Evolutionary conservation across 176 grass and related monocot species (phyloP).

Genomic region (Eremochloa ophiuroides): DNA sequence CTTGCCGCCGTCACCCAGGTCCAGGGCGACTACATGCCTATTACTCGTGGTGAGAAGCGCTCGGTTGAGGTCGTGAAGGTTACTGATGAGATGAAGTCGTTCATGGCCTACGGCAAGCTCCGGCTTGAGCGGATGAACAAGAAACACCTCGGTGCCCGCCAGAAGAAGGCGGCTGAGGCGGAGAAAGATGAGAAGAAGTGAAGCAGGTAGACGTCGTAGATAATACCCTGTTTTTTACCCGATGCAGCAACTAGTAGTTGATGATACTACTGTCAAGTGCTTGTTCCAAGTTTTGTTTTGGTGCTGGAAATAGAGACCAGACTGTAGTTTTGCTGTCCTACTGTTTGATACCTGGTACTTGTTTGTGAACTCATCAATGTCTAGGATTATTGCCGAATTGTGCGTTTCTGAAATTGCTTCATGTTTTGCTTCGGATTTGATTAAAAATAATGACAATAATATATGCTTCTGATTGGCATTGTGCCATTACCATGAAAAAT

Average conservation of each 20-base stretch:
- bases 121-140: conserved; percentile 90
- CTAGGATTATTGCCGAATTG: background rate
- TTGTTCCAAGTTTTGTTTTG: conserved; percentile 40
- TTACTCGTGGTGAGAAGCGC: conserved; percentile 72
- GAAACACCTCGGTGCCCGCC: conserved; percentile 58
- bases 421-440: background rate
- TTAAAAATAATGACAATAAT: too few relatives aligned
- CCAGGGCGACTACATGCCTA: conserved; percentile 80
- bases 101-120: conserved; percentile 73
- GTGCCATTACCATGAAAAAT: too few relatives aligned
- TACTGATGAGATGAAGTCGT: conserved; percentile 70
- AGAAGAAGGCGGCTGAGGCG: conserved; percentile 81
- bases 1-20: conserved; percentile 83
- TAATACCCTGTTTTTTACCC: background rate
- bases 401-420: background rate
- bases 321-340: background rate
- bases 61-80: conserved; percentile 72
- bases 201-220: conserved; percentile 21
- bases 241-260: conserved; percentile 23
- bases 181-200: conserved; percentile 98
- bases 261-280: conserved; percentile 1
- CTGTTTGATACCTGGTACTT: conserved; percentile 21
- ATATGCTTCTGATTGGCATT: too few relatives aligned
- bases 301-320: conserved; percentile 32
- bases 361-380: background rate